A percentile compares a stretch with the other conserved stretches of the same genome.
Evolutionary conservation across 306 rosid species (phyloP).

Genomic region (Cicer bijugum): DNA sequence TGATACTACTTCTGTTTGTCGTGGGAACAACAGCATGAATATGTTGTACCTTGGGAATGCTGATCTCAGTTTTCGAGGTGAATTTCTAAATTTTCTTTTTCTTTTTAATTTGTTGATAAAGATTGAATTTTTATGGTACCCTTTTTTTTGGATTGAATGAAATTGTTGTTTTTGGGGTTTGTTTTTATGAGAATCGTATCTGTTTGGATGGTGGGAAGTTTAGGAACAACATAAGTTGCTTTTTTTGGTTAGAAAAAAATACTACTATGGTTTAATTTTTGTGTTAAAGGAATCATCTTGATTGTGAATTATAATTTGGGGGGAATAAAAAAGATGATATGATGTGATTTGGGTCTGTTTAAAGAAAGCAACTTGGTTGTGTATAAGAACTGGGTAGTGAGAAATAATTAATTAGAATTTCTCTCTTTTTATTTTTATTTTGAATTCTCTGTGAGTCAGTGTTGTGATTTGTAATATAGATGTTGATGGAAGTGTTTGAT

Average conservation of each 20-base stretch:
- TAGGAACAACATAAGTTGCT: slow-evolving; percentile 22
- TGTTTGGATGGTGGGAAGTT: slow-evolving; percentile 35
- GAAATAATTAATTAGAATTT: neutral
- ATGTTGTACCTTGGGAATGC: slow-evolving; percentile 78
- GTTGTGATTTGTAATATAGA: neutral
- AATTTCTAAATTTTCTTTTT: neutral
- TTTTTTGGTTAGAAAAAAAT: neutral
- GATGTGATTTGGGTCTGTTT: slow-evolving; percentile 28
- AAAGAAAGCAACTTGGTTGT: slow-evolving; percentile 45
- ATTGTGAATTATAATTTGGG: slow-evolving; percentile 39
- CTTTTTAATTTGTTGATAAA: neutral
- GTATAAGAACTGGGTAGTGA: slow-evolving; percentile 2
- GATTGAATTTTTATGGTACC: neutral
- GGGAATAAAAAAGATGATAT: neutral
- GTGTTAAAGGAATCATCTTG: slow-evolving; percentile 39
- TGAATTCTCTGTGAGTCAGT: neutral
- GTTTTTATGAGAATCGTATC: slow-evolving; percentile 1
- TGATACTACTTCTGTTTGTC: slow-evolving; percentile 56
- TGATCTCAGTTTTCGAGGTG: slow-evolving; percentile 75
- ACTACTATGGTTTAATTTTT: neutral
- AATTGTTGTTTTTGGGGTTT: neutral
- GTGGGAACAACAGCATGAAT: slow-evolving; percentile 70
- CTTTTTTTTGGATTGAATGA: neutral
- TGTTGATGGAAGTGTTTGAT: slow-evolving; percentile 20
- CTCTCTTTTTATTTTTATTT: neutral